Evolutionary conservation across 2,329 filamentous ascomycete species (phyloP).

Genomic region (Diplodia intermedia): DNA sequence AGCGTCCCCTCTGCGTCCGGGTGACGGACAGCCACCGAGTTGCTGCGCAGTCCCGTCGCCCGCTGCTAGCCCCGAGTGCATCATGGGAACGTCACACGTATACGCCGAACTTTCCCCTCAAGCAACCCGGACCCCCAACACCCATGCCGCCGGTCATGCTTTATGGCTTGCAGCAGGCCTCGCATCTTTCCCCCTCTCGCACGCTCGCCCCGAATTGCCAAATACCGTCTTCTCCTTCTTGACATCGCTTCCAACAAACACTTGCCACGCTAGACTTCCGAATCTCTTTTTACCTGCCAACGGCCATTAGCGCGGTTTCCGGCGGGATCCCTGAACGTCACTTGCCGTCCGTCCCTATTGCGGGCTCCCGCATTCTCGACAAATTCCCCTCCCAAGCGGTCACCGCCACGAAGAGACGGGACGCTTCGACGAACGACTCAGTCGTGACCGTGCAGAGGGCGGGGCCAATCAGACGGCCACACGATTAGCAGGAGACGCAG

Average conservation of each 20-base stretch:
- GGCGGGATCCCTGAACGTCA: background rate
- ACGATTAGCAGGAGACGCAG: conserved; percentile 19
- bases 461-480: conserved; percentile 22
- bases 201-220: background rate
- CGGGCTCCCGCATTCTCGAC: background rate
- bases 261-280: background rate
- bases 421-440: conserved; percentile 17
- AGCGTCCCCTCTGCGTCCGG: background rate
- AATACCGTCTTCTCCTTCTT: background rate
- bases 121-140: conserved; percentile 7
- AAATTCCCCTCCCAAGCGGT: background rate
- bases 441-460: conserved; percentile 5
- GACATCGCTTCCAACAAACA: background rate
- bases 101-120: conserved; percentile 16
- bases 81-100: conserved; percentile 21
- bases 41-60: background rate
- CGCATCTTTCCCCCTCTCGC: background rate
- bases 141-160: conserved; percentile 16
- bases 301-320: too few relatives aligned
- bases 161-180: conserved; percentile 13
- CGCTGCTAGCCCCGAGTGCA: conserved; percentile 6
- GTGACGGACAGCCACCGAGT: background rate
- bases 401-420: conserved; percentile 16
- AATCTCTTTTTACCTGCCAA: background rate
- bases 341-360: background rate